phyloP scores from a whole-genome alignment of 805 yeast genomes.

The Pichia nanzhaoensis region DNA sequence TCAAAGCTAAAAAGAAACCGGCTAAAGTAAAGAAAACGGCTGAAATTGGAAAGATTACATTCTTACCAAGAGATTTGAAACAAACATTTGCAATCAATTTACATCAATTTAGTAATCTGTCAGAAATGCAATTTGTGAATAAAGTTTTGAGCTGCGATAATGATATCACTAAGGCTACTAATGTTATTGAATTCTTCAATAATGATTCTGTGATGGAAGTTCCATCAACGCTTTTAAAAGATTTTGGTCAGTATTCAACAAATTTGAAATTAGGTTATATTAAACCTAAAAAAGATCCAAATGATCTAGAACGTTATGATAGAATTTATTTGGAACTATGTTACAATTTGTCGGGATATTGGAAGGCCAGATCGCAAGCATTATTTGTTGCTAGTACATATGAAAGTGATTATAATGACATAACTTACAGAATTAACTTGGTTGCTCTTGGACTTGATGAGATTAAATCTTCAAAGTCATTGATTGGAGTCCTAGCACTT shows the following conservation, averaged over 20 bases:
- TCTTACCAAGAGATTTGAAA: conserved; percentile 63
- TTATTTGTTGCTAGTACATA: conserved; percentile 47
- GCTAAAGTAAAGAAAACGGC: conserved; percentile 30
- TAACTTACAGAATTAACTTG: conserved; percentile 45
- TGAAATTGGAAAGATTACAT: conserved; percentile 33
- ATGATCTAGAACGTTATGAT: conserved; percentile 61
- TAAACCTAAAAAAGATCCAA: conserved; percentile 47
- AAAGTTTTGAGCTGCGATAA: conserved; percentile 57
- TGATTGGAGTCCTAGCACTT: conserved; percentile 54
- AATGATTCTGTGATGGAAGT: conserved; percentile 59
- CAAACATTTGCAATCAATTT: conserved; percentile 78
- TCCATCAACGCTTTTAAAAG: conserved; percentile 46
- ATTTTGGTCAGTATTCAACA: conserved; percentile 57
- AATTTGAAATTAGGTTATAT: conserved; percentile 34
- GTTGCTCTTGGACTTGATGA: conserved; percentile 55
- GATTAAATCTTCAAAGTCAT: conserved; percentile 44
- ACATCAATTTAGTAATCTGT: conserved; percentile 49
- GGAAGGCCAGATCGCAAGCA: conserved; percentile 68
- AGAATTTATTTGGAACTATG: conserved; percentile 61
- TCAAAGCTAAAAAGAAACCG: conserved; percentile 24
- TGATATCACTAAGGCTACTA: conserved; percentile 43
- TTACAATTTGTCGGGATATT: conserved; percentile 60
- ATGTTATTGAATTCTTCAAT: conserved; percentile 62
- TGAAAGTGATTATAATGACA: conserved; percentile 60
- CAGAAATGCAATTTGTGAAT: conserved; percentile 48